Evolutionary conservation across 257 asterid genomes (phyloP).

Genomic region (Handroanthus guayacan): DNA sequence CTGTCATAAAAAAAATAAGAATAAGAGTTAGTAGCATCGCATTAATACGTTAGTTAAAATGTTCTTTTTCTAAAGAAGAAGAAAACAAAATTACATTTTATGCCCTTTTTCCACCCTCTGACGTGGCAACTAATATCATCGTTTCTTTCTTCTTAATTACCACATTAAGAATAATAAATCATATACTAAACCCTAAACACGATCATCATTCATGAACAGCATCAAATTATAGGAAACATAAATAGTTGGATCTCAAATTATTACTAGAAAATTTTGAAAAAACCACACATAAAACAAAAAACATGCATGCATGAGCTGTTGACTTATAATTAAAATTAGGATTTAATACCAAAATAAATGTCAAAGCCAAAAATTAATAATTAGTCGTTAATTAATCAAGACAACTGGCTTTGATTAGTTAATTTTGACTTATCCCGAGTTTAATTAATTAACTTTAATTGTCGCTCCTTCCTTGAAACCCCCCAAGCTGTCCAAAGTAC

Average conservation of each 20-base stretch:
- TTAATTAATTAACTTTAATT: not conserved
- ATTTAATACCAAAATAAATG: not conserved
- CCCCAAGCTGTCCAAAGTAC: not conserved
- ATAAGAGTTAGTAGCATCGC: too few relatives aligned
- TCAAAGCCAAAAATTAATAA: slow-evolving; percentile 28
- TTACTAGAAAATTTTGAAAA: not conserved
- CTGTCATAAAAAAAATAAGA: too few relatives aligned
- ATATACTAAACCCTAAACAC: not conserved
- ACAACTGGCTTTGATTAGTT: slow-evolving; percentile 45
- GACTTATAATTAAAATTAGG: slow-evolving; percentile 17
- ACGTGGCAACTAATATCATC: not conserved
- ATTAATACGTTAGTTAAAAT: too few relatives aligned
- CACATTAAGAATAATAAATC: not conserved
- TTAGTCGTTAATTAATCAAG: not conserved
- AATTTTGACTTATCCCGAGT: slow-evolving; percentile 31
- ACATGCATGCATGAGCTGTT: not conserved
- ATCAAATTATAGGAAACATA: not conserved
- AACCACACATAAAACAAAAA: not conserved
- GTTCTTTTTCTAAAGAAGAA: too few relatives aligned
- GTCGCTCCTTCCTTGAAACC: slow-evolving; percentile 5
- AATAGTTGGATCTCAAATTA: slow-evolving; percentile 27
- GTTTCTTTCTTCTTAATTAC: not conserved
- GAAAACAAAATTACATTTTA: not conserved
- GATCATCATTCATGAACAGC: not conserved
- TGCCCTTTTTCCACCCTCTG: not conserved